Evolutionary conservation across 208 protist genomes (phyloP), one percentile per base, ranked within the genome.

Genomic region (Leishmania arabica): DNA sequence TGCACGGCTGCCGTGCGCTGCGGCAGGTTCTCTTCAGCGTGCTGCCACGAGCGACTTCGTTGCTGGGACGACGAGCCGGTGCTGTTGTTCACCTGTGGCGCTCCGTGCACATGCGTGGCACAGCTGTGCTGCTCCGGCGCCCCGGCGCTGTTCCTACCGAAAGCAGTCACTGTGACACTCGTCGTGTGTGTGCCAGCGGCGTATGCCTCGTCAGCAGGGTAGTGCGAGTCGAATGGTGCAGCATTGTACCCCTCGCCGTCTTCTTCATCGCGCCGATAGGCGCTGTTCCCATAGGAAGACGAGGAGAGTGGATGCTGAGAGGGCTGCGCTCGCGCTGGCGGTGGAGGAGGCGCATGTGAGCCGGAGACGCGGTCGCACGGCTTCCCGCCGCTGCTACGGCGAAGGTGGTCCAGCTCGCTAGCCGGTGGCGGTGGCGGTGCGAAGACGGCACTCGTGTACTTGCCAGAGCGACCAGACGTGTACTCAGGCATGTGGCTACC

Each of bases 381-480:
- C 21, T 31, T 75, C 17, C 68, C 42, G 68, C 53, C n/a, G 77
- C 53, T 31, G 66, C 65, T 68, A 49, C 17, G 31, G 47, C 1
- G 24, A 34, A 37, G 3, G 68, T 47, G 37, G 3, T 3, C 34
- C 73, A 51, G 6, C 42, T 51, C 42, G 42, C 45, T n/a, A 13
- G 27, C 37, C 11, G 42, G n/a, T 31, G 74, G 47, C 17, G 58
- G 49, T 42, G 68, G 53, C 68, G 42, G 68, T 53, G 69, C 11
- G 49, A 27, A 4, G 40, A 56, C 70, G 19, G 69, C 54, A 3
- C 24, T 24, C 27, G 77, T 80, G 76, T 77, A 78, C 81, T 78
- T 78, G 70, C 81, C 73, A 62, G 77, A 80, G 49, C 81, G 75
- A 27, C 49, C 81, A 31, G 81, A 78, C 19, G 70, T 84, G 81